Evolutionary conservation across 306 rosid genomes (phyloP), one percentile per base, ranked within the genome.

Genomic region (Vigna reflexopilosa): DNA sequence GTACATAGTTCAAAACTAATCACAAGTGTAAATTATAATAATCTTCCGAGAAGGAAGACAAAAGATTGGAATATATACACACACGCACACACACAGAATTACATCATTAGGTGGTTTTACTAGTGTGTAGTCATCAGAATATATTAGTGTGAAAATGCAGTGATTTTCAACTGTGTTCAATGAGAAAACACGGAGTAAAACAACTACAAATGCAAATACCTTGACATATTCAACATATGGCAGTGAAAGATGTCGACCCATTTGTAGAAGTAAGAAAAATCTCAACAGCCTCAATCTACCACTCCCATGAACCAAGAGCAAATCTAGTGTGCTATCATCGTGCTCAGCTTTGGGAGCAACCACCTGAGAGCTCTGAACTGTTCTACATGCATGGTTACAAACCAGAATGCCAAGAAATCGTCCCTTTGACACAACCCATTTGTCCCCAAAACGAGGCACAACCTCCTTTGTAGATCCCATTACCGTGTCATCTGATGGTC

Each of bases 321-420:
- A 51, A 87, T 95, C 98, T 87, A 95, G 83, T 34, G 93, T 83
- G 83, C 79, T 87, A 81, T 88, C 99, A 77, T 95, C 98, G 48
- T 77, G 91, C 84, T 93, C 98, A 56, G 99, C 89, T 80, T 82
- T 93, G 78, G 99, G 98, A 79, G 99, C 99, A 75, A 87, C 99
- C 24, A 93, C 98, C 87, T 95, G 99, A 68, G 98, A 88, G 86
- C 89, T 93, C 88, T 95, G 98, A 82, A 95, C 98, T 56, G 90
- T 93, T 88, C 96, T 87, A 78, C 99, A 93, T 17, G 99, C 99
- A 74, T 95, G 99, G 81, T 95, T 95, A 84, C 99, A 95, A 73
- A 93, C 99, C 51, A 95, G 75, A 87, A 95, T 95, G 68, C 99
- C 97, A 57, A 95, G 82, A 75, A 89, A 91, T 78, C 88, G 95